Conservation (phyloP, 2,329 filamentous ascomycete species). For the Anthostomella pinea region DNA sequence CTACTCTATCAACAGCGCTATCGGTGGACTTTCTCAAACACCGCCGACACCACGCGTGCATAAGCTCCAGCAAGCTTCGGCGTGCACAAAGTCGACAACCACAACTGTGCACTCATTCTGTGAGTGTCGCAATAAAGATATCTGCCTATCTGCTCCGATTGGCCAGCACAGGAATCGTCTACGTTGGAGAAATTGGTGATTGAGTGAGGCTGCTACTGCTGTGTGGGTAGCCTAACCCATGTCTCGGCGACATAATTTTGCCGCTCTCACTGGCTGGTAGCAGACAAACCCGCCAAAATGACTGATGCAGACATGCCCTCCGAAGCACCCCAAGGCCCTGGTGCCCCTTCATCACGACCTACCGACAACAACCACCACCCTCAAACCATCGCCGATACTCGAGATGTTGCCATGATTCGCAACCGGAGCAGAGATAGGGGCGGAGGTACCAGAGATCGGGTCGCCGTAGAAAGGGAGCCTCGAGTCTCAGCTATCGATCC, state of each 20-base stretch:
- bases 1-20: no score
- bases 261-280: constrained; percentile 17
- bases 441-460: constrained; percentile 34
- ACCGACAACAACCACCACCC: not conserved
- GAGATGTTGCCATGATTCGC: constrained; percentile 42
- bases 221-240: constrained; percentile 30
- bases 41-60: no score
- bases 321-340: constrained; percentile 20
- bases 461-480: constrained; percentile 30
- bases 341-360: constrained; percentile 15
- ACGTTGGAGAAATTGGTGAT: no score
- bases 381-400: constrained; percentile 16
- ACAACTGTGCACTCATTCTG: no score
- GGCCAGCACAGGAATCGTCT: no score
- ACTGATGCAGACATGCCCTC: constrained; percentile 24
- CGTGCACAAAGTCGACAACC: no score
- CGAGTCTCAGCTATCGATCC: constrained; percentile 21
- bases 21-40: no score
- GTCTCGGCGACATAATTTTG: constrained; percentile 31
- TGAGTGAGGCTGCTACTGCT: constrained; percentile 25
- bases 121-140: no score
- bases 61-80: no score
- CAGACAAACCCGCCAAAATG: constrained; percentile 18
- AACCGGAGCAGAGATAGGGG: constrained; percentile 35
- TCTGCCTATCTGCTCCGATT: no score